phyloP scores from a whole-genome alignment of 768 basidiomycete species.

The Tulasnella sp. region DNA sequence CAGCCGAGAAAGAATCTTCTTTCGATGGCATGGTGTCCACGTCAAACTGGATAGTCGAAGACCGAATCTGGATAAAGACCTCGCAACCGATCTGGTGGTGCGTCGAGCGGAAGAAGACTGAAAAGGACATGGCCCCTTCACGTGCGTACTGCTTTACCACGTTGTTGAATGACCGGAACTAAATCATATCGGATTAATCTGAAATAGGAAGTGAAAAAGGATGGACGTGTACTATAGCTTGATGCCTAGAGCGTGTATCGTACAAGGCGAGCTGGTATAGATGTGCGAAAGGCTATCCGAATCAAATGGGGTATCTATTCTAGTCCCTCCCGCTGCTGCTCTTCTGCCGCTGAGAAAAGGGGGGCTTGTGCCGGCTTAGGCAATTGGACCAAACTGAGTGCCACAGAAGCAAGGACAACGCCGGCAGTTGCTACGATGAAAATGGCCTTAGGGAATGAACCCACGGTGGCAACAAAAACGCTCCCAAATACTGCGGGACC shows the following conservation, averaged over 20 bases:
- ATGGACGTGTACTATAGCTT: slow-evolving; percentile 3
- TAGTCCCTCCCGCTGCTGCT: not conserved
- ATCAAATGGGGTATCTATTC: not conserved
- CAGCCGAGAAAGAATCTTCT: slow-evolving; percentile 63
- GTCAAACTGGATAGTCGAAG: slow-evolving; percentile 82
- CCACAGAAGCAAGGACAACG: not conserved
- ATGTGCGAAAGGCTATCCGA: not conserved
- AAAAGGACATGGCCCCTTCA: not conserved
- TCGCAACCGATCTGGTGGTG: slow-evolving; percentile 89
- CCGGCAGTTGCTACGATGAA: slow-evolving; percentile 48
- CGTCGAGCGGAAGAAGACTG: slow-evolving; percentile 52
- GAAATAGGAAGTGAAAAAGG: not conserved
- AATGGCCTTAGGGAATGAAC: slow-evolving; percentile 62
- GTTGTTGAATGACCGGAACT: not conserved
- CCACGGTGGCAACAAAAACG: slow-evolving; percentile 68
- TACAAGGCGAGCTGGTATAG: slow-evolving; percentile 4
- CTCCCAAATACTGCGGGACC: slow-evolving; percentile 71
- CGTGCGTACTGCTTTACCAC: not conserved
- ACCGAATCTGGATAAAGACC: slow-evolving; percentile 68
- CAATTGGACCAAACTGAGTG: slow-evolving; percentile 11
- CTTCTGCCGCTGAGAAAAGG: not conserved
- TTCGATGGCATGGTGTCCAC: slow-evolving; percentile 87
- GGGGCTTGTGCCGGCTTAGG: not conserved
- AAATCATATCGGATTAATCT: not conserved
- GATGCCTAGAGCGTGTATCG: not conserved